Evolutionary conservation across 805 yeast genomes (phyloP).

Genomic region (Vanderwaltozyma tropicalis): DNA sequence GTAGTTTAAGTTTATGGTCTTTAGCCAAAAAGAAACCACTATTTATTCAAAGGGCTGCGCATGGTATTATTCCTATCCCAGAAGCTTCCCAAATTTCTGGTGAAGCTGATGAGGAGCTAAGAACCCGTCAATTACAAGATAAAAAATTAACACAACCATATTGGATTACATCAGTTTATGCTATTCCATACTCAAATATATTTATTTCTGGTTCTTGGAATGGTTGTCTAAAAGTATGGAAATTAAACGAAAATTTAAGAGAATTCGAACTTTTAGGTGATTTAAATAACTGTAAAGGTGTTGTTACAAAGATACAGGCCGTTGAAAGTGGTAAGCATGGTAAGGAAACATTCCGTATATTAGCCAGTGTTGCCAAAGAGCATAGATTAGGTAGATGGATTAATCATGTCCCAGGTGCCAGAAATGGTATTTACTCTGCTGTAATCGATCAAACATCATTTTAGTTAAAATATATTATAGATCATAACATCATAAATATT

Average conservation of each 20-base stretch:
- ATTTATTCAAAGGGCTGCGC: conserved; percentile 57
- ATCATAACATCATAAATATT: background rate
- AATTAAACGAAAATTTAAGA: conserved; percentile 53
- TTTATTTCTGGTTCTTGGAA: conserved; percentile 85
- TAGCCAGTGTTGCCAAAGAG: conserved; percentile 71
- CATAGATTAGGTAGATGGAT: conserved; percentile 87
- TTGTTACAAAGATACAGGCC: conserved; percentile 52
- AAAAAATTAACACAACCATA: conserved; percentile 50
- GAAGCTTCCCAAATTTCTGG: conserved; percentile 46
- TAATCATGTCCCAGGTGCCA: conserved; percentile 47
- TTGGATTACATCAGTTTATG: conserved; percentile 73
- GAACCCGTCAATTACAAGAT: conserved; percentile 48
- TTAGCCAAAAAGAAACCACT: conserved; percentile 82
- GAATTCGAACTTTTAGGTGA: conserved; percentile 47
- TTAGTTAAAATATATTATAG: background rate
- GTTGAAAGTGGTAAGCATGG: conserved; percentile 44
- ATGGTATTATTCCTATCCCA: conserved; percentile 52
- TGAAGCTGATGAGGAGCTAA: conserved; percentile 30
- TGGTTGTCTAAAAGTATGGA: conserved; percentile 74
- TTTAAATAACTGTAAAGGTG: conserved; percentile 53
- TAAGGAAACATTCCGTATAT: conserved; percentile 42
- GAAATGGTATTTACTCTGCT: conserved; percentile 61
- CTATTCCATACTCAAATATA: conserved; percentile 75
- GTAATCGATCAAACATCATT: conserved; percentile 32
- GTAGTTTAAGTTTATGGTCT: conserved; percentile 84